Evolutionary conservation across 176 grass and related monocot species (phyloP).

Genomic region (Eremochloa ophiuroides): DNA sequence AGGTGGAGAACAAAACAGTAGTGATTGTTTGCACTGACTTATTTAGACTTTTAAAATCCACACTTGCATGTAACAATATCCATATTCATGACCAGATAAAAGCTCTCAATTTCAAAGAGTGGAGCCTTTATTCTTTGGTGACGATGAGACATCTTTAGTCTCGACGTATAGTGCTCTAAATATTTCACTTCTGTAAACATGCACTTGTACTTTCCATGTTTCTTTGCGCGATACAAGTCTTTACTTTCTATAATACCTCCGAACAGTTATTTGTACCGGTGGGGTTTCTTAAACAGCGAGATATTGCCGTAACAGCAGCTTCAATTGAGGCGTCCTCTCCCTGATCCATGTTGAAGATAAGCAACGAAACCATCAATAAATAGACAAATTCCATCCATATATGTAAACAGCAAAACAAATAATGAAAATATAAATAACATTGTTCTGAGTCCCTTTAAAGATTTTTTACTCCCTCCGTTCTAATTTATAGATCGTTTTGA

Average conservation of each 20-base stretch:
- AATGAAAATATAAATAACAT: not conserved
- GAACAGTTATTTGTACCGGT: conserved; percentile 63
- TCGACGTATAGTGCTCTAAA: not conserved
- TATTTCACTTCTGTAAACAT: not conserved
- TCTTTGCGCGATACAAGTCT: not conserved
- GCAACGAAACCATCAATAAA: conserved; percentile 16
- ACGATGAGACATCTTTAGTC: not conserved
- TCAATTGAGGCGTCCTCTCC: conserved; percentile 96
- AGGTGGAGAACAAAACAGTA: too few relatives aligned
- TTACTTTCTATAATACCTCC: conserved; percentile 43
- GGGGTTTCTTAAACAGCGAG: conserved; percentile 68
- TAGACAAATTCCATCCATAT: not conserved
- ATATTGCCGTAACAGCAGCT: conserved; percentile 83
- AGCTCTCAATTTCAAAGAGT: not conserved
- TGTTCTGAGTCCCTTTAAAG: not conserved
- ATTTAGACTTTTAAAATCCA: not conserved
- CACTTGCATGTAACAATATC: not conserved
- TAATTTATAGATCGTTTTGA: not conserved
- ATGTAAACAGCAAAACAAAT: not conserved
- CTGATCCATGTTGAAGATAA: conserved; percentile 36
- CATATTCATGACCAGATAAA: not conserved
- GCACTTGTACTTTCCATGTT: not conserved
- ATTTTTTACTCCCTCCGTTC: not conserved
- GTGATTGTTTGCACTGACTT: not conserved
- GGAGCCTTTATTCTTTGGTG: not conserved